Base-by-base conservation (phyloP, 768 basidiomycete genomes). In the Mycena rebaudengoi region DNA sequence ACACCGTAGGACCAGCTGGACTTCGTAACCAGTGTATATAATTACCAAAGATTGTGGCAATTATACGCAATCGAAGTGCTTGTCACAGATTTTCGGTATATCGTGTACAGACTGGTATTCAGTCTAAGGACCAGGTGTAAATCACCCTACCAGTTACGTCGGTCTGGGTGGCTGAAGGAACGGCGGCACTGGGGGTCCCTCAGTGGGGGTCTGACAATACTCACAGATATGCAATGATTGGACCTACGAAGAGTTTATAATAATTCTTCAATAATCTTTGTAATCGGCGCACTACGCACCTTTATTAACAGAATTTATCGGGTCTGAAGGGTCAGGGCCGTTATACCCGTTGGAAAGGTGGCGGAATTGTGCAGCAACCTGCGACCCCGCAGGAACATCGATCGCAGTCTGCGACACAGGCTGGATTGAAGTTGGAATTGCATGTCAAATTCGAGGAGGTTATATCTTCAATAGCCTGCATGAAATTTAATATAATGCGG, bases 381-480 rank as follows among this genome's bases (percentile, higher is more conserved):
- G 64, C 1, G 76, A 67, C 4, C 83, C 83, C 32, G 83, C 82
- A 4, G 81, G 71, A 8, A 80, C 79, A 8, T 64, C 53, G 64
- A 82, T 78, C 28, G 80, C 70, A 3, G 70, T 64, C 29, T 70
- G 63, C n/a, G 77, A 78, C 32, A 79, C 68, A 12, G 78, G 80
- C 53, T 76, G 74, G 23, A 77, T 68, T n/a, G 69, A 75, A 69
- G 40, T 65, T 76, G 66, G 71, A 78, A 59, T 84, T 83, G 74
- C 83, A 83, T 43, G 81, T 80, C 45, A 83, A 21, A 52, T 79
- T 63, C 72, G 78, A 76, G 18, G 78, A 79, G n/a, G 77, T 80
- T 18, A 83, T 78, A 60, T 83, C 79, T 10, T 73, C 83, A 43
- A 83, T 82, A 6, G 81, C 77, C 80, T 80, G 44, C 16, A 58